A percentile compares a stretch with the other conserved stretches of the same genome.
Conservation (phyloP, 495 filamentous ascomycete genomes). For the Annulohypoxylon bovei region DNA sequence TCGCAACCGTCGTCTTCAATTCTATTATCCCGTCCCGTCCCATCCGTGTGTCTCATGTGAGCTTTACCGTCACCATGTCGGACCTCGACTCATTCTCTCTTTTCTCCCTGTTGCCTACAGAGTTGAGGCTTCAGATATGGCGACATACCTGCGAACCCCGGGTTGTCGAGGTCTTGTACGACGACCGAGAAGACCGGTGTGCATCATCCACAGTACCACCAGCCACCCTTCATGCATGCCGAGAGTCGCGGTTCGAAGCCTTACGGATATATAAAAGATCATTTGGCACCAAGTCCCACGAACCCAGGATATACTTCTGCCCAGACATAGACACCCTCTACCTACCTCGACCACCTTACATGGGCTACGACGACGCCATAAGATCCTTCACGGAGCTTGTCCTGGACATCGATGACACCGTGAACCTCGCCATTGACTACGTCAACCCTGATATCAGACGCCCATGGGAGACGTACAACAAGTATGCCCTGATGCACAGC, state of each 20-base stretch:
- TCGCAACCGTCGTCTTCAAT: slow-evolving; percentile 1
- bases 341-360: slow-evolving; percentile 54
- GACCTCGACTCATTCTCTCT: slow-evolving; percentile 47
- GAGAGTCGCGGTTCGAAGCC: slow-evolving; percentile 57
- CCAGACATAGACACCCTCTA: slow-evolving; percentile 60
- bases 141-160: slow-evolving; percentile 51
- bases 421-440: slow-evolving; percentile 59
- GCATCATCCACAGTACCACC: slow-evolving; percentile 53
- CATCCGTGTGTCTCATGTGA: slow-evolving; percentile 13
- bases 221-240: slow-evolving; percentile 52
- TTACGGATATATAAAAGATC: slow-evolving; percentile 51
- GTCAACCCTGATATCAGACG: slow-evolving; percentile 56
- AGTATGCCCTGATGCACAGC: slow-evolving; percentile 56
- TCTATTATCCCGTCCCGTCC: not conserved
- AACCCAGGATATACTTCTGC: slow-evolving; percentile 55
- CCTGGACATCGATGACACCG: slow-evolving; percentile 40
- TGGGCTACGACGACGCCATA: slow-evolving; percentile 60
- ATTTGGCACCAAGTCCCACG: slow-evolving; percentile 52
- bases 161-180: slow-evolving; percentile 55
- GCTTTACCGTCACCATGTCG: slow-evolving; percentile 20
- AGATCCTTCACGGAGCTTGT: slow-evolving; percentile 52
- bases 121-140: slow-evolving; percentile 64
- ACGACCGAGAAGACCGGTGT: slow-evolving; percentile 45
- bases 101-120: slow-evolving; percentile 56
- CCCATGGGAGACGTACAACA: slow-evolving; percentile 65